Conservation (phyloP, 345 rosid species). For the Citrus reticulata region DNA sequence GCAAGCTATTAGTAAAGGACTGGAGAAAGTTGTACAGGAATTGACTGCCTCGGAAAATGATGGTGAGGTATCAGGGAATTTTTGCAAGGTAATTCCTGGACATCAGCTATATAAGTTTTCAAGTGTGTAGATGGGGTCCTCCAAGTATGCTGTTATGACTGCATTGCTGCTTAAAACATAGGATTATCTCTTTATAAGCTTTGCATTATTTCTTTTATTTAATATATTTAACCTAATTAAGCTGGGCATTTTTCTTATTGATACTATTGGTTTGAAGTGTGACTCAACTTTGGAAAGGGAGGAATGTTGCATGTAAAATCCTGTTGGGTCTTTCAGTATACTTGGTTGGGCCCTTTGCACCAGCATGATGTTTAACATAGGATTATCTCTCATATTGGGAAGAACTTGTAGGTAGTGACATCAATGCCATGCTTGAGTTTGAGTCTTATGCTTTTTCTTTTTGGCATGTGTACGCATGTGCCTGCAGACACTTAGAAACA, state of each 20-base stretch:
- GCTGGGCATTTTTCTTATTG: not conserved
- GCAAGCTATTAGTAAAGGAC: conserved; percentile 86
- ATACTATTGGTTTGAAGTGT: not conserved
- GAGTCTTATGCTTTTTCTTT: too few relatives aligned
- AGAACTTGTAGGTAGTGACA: not conserved
- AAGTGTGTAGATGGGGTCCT: conserved; percentile 5
- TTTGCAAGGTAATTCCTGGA: conserved; percentile 49
- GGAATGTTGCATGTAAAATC: not conserved
- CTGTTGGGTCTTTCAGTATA: not conserved
- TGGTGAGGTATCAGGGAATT: conserved; percentile 45
- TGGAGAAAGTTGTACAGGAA: conserved; percentile 76
- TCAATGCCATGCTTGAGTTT: not conserved
- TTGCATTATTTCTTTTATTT: not conserved
- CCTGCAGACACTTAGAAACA: not conserved
- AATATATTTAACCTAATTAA: not conserved
- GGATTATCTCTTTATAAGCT: not conserved
- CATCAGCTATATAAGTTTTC: not conserved
- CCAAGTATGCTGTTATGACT: not conserved
- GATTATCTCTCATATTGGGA: not conserved
- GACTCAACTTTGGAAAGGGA: not conserved
- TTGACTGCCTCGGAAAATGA: conserved; percentile 57
- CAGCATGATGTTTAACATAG: not conserved
- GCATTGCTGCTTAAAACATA: not conserved
- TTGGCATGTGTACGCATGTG: too few relatives aligned
- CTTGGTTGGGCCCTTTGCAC: not conserved